Base-by-base conservation (phyloP, 176 grass and related monocot species). In the Puya raimondii region DNA sequence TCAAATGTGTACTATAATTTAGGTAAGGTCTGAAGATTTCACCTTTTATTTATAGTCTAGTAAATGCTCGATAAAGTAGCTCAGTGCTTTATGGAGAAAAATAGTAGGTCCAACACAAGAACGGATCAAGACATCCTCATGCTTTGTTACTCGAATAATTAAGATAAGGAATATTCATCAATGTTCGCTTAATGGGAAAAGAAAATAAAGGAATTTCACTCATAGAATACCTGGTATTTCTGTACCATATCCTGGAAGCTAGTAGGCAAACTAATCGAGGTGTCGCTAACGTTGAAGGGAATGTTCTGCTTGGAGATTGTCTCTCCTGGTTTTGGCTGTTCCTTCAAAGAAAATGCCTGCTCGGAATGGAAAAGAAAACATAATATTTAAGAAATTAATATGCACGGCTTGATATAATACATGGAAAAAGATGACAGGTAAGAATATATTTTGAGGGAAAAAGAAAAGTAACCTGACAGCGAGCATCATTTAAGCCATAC, bases 291-390 rank as follows among this genome's bases (percentile, higher is more conserved):
- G 71, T 76, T 94, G 59, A 94, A 90, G 56, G 85, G 87, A 79
- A 91, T 78, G 65, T 86, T 99, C 85, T 99, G 95, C 70, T 76
- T 99, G 21, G 90, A 88, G 80, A 93, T 71, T 29, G 78, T 65
- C 75, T 94, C 90, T 27, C 80, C 82, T 76, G 86, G 65, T 71
- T 99, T 99, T 64, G 90, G 82, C 71, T 54, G 74, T 66, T 99
- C 89, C 74, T 92, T 99, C 12, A 91, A n/a, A 86, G 87, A 99
- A 91, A 94, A 94, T 80, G 87, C 85, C 90, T 94, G 87, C 61
- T 77, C 73, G 63, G n/a, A 51, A 61, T 16, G 2, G 21, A 20
- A 61, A 61, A 61, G 21, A 18, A 18, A 22, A 21, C n/a, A 9
- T 22, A 15, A 42, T 21, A 18, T 61, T 61, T 18, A 61, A n/a